A percentile compares a stretch with the other conserved stretches of the same genome.
phyloP scores from a whole-genome alignment of 2,329 filamentous ascomycete genomes.

The Talaromyces amestolkiae region DNA sequence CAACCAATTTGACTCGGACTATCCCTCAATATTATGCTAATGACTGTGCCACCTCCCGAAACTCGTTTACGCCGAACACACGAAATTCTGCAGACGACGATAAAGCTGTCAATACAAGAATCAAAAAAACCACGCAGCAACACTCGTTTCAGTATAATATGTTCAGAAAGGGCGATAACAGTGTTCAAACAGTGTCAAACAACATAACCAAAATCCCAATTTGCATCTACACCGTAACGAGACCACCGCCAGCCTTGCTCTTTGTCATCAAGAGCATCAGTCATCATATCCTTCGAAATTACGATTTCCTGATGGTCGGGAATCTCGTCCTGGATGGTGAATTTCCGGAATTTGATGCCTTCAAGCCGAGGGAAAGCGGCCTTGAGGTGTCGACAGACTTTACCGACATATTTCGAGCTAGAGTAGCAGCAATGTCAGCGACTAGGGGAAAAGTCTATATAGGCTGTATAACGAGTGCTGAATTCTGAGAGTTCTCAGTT shows the following conservation, averaged over 20 bases:
- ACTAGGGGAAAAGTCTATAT: background rate
- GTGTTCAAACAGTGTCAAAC: background rate
- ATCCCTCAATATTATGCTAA: background rate
- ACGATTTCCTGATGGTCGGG: background rate
- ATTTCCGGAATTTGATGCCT: background rate
- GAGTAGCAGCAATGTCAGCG: background rate
- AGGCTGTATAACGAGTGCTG: background rate
- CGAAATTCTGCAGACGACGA: background rate
- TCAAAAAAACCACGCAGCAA: background rate
- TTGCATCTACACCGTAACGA: background rate
- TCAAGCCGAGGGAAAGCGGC: background rate
- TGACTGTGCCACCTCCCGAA: background rate
- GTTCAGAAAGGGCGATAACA: background rate
- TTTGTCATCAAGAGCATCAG: background rate
- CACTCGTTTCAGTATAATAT: background rate
- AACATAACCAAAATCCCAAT: background rate
- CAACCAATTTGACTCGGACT: background rate
- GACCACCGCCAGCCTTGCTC: background rate
- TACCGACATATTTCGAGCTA: background rate
- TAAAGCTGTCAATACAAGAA: background rate
- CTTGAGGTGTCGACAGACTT: background rate
- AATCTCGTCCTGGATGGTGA: background rate
- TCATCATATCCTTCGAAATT: background rate
- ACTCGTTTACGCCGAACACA: background rate
- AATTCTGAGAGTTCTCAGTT: background rate